Evolutionary conservation across 1,139 yeast species (phyloP), one percentile per base, ranked within the genome.

Genomic region (Hyphopichia pseudoburtonii): DNA sequence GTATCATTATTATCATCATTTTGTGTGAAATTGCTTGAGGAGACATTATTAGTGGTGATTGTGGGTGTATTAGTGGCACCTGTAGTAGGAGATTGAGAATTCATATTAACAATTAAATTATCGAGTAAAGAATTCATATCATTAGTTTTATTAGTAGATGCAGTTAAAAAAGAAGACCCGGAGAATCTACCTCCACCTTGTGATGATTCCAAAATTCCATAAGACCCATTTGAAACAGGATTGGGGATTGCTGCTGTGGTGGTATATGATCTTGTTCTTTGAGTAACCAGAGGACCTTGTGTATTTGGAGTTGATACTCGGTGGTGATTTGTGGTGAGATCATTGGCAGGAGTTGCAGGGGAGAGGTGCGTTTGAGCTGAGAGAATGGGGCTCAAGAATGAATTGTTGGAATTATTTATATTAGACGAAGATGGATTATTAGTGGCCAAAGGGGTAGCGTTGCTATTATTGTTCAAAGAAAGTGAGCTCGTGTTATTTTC

Each of bases 201-300:
- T 32, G 38, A 46, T 10, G 48, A 29, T 28, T 54, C 57, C 37
- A 42, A 22, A 6, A 33, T 32, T 17, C 37, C 32, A 30, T 40
- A 36, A 17, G 40, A 39, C 16, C 34, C 39, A 38, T 41, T 42
- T 14, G 47, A 36, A 10, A 45, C 38, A 5, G 56, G 44, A 33
- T 47, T 50, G 7, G 66, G 57, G 25, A 57, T 47, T 7, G 70
- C 63, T 2, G 64, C 72, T n/a, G 68, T 63, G 11, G 80, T 71
- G 3, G 80, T 70, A 48, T 75, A 74, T 1, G 80, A 73, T 46
- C 80, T 63, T 37, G 68, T 73, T 48, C 76, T 59, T 24, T 48
- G 47, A 25, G 40, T 33, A 34, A 25, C n/a, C 11, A 27, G n/a
- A 21, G 35, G 26, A 19, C 26, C 29, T 37, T 40, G 39, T 8